Percentiles rank a stretch among this genome's conserved stretches.
Conservation (phyloP, 2,329 filamentous ascomycete genomes). For the Penicillium janthinellum region DNA sequence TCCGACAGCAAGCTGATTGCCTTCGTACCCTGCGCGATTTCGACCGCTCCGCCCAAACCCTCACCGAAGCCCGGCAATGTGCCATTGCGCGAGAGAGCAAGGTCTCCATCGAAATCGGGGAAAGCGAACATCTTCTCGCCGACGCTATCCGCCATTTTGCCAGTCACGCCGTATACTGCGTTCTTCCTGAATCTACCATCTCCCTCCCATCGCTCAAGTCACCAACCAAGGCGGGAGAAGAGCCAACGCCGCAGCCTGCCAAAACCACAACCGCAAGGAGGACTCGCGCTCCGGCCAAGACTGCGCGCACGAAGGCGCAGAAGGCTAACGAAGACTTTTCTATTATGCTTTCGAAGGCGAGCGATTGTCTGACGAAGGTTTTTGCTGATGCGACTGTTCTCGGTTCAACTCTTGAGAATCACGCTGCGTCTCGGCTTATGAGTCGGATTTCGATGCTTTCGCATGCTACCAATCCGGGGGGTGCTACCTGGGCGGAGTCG, state of each 20-base stretch:
- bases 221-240: slow-evolving; percentile 35
- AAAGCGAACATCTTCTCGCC: slow-evolving; percentile 40
- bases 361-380: slow-evolving; percentile 35
- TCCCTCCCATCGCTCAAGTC: slow-evolving; percentile 72
- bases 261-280: slow-evolving; percentile 30
- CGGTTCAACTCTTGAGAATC: slow-evolving; percentile 44
- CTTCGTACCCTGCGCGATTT: slow-evolving; percentile 54
- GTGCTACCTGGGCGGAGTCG: slow-evolving; percentile 30
- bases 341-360: slow-evolving; percentile 40
- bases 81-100: slow-evolving; percentile 58
- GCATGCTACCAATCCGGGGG: slow-evolving; percentile 42
- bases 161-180: slow-evolving; percentile 80
- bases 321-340: slow-evolving; percentile 40
- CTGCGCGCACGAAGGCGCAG: slow-evolving; percentile 30
- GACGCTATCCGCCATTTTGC: slow-evolving; percentile 59
- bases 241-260: slow-evolving; percentile 36
- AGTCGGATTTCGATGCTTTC: slow-evolving; percentile 47
- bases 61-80: slow-evolving; percentile 45
- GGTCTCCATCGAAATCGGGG: slow-evolving; percentile 53
- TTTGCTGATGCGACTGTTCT: slow-evolving; percentile 37
- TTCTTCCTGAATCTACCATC: slow-evolving; percentile 88
- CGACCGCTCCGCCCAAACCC: slow-evolving; percentile 57
- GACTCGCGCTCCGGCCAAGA: slow-evolving; percentile 31
- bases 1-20: slow-evolving; percentile 55
- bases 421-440: slow-evolving; percentile 42